Evolutionary conservation across 352 stramenopile species (phyloP).

Genomic region (Peronospora tabacina): DNA sequence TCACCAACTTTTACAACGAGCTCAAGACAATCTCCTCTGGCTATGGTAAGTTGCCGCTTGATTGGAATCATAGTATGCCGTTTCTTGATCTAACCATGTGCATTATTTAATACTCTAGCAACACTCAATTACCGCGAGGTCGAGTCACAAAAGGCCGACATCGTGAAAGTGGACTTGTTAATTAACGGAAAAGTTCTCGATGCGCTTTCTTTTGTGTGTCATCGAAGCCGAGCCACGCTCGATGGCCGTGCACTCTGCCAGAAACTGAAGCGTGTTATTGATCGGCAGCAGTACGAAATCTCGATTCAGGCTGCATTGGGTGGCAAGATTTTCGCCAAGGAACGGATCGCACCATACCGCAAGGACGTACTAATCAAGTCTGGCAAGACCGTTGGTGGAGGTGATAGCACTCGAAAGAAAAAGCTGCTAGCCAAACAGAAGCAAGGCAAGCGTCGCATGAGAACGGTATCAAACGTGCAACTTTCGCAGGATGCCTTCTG

Average conservation of each 20-base stretch:
- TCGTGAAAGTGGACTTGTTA: constrained; percentile 93
- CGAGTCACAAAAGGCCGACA: constrained; percentile 87
- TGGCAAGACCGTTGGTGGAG: constrained; percentile 93
- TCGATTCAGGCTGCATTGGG: constrained; percentile 96
- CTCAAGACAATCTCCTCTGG: constrained; percentile 94
- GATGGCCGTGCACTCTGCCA: constrained; percentile 87
- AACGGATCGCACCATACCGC: constrained; percentile 93
- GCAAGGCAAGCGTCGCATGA: constrained; percentile 96
- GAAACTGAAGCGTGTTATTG: constrained; percentile 95
- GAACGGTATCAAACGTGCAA: constrained; percentile 93
- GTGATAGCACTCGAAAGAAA: constrained; percentile 96
- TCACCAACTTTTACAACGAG: constrained; percentile 99
- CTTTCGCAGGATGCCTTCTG: constrained; percentile 97
- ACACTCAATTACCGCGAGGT: constrained; percentile 93
- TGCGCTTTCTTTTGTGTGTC: constrained; percentile 95
- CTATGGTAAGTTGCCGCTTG: constrained; percentile 66
- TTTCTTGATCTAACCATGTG: not conserved
- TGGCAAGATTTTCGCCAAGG: constrained; percentile 94
- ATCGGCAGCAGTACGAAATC: constrained; percentile 98
- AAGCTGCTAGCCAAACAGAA: constrained; percentile 99
- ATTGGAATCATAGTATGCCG: not conserved
- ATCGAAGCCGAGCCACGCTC: constrained; percentile 73
- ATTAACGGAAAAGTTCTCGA: constrained; percentile 94
- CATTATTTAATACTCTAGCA: constrained; percentile 29
- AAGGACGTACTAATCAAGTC: constrained; percentile 96